These are phyloP conservation scores for Teunomyces panamensis DNA, from an alignment of 805 yeast species.

Conservation along the genomic window DNA sequence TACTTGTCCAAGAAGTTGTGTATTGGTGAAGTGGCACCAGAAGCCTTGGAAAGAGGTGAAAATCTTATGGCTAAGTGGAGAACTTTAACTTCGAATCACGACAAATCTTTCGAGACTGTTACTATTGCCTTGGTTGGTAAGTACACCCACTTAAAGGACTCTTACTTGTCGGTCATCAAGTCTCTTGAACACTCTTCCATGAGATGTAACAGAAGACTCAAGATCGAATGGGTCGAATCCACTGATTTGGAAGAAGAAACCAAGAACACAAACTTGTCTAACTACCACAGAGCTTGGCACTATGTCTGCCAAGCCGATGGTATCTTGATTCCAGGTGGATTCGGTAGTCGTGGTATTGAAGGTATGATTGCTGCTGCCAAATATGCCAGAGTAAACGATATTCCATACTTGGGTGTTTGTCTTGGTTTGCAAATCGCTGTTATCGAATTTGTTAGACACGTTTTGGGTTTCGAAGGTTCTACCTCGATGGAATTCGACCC, in stretches of 20 bases:
- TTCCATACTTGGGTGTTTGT: slow-evolving; percentile 96
- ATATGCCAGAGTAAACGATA: slow-evolving; percentile 95
- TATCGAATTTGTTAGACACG: slow-evolving; percentile 84
- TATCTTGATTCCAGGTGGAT: slow-evolving; percentile 97
- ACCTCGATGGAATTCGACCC: slow-evolving; percentile 82
- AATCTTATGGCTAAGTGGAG: slow-evolving; percentile 75
- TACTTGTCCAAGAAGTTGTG: slow-evolving; percentile 68
- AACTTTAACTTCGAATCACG: slow-evolving; percentile 72
- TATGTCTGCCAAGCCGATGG: slow-evolving; percentile 91
- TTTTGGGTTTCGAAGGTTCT: slow-evolving; percentile 64
- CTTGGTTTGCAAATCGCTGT: slow-evolving; percentile 97
- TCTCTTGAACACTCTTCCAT: slow-evolving; percentile 93
- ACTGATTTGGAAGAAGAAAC: slow-evolving; percentile 79
- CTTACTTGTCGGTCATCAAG: slow-evolving; percentile 91
- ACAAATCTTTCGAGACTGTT: slow-evolving; percentile 79
- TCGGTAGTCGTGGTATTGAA: slow-evolving; percentile 95
- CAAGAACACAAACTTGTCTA: slow-evolving; percentile 60
- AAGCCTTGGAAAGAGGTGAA: slow-evolving; percentile 63
- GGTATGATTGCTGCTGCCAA: slow-evolving; percentile 97
- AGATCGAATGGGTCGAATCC: slow-evolving; percentile 95
- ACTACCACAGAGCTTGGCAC: slow-evolving; percentile 95
- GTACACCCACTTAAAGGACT: slow-evolving; percentile 92
- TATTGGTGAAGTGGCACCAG: slow-evolving; percentile 49
- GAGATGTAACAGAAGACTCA: slow-evolving; percentile 79
- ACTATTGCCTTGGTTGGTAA: slow-evolving; percentile 97